Evolutionary conservation across 129 eudicot species (phyloP).

Genomic region (Pseudognaphalium luteoalbum): DNA sequence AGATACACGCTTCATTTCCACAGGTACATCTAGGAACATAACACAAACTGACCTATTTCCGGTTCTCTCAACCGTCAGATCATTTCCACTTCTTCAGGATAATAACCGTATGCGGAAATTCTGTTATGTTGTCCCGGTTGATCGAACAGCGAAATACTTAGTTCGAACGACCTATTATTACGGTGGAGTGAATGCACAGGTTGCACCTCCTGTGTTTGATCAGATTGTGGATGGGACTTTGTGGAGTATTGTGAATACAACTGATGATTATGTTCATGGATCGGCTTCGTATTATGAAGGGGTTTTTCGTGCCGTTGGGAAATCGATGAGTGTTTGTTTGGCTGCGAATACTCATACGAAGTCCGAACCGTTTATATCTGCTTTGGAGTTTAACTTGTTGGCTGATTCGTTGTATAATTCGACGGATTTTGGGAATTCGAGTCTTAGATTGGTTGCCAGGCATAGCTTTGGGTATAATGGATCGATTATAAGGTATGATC

Average conservation of each 20-base stretch:
- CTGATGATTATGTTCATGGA: conserved; percentile 58
- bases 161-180: conserved; percentile 79
- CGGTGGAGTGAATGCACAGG: conserved; percentile 61
- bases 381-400: conserved; percentile 60
- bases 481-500: conserved; percentile 50
- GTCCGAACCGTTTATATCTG: conserved; percentile 80
- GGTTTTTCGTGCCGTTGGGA: conserved; percentile 62
- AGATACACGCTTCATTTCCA: conserved; percentile 46
- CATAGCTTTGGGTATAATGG: conserved; percentile 78
- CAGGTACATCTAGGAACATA: conserved; percentile 48
- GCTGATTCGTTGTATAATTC: conserved; percentile 75
- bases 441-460: conserved; percentile 75
- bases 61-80: conserved; percentile 63
- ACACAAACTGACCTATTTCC: conserved; percentile 12
- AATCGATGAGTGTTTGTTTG: conserved; percentile 72
- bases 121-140: conserved; percentile 73
- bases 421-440: conserved; percentile 56
- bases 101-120: conserved; percentile 48
- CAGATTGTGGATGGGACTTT: conserved; percentile 85
- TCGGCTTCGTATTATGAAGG: conserved; percentile 74
- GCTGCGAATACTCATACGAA: conserved; percentile 72
- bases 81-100: conserved; percentile 55
- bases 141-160: conserved; percentile 49
- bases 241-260: conserved; percentile 86
- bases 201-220: conserved; percentile 79